Evolutionary conservation across 306 rosid genomes (phyloP).

Genomic region (Castanea mollissima): DNA sequence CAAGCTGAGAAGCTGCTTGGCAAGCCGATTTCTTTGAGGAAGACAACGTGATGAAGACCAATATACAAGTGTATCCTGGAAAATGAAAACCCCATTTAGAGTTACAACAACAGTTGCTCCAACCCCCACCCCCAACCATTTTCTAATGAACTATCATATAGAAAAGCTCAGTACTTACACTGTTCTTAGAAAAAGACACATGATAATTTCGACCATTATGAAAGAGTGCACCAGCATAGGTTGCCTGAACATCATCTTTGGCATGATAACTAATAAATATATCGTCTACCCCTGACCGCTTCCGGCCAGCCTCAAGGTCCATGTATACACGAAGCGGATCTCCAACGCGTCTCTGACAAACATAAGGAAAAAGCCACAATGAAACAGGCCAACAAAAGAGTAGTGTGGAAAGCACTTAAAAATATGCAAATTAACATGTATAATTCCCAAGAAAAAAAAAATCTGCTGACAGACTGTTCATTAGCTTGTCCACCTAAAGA

Average conservation of each 20-base stretch:
- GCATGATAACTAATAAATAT: slow-evolving; percentile 83
- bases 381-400: slow-evolving; percentile 17
- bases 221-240: slow-evolving; percentile 90
- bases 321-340: slow-evolving; percentile 80
- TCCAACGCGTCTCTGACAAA: slow-evolving; percentile 60
- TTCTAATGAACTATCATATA: neutral
- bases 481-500: too few relatives aligned
- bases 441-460: too few relatives aligned
- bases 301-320: slow-evolving; percentile 93
- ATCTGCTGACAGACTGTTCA: too few relatives aligned
- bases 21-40: slow-evolving; percentile 71
- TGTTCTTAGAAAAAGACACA: slow-evolving; percentile 53
- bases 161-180: slow-evolving; percentile 38
- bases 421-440: too few relatives aligned
- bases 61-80: slow-evolving; percentile 77
- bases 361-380: slow-evolving; percentile 10
- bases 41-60: slow-evolving; percentile 99
- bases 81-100: slow-evolving; percentile 12
- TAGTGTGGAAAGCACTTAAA: too few relatives aligned
- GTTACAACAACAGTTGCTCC: neutral
- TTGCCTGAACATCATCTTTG: slow-evolving; percentile 79
- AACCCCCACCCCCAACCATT: too few relatives aligned
- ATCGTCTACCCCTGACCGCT: slow-evolving; percentile 76
- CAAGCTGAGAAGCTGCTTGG: slow-evolving; percentile 63
- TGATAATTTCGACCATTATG: slow-evolving; percentile 81